Evolutionary conservation across 148 eudicot genomes (phyloP).

Genomic region (Camellia lanceoleosa): DNA sequence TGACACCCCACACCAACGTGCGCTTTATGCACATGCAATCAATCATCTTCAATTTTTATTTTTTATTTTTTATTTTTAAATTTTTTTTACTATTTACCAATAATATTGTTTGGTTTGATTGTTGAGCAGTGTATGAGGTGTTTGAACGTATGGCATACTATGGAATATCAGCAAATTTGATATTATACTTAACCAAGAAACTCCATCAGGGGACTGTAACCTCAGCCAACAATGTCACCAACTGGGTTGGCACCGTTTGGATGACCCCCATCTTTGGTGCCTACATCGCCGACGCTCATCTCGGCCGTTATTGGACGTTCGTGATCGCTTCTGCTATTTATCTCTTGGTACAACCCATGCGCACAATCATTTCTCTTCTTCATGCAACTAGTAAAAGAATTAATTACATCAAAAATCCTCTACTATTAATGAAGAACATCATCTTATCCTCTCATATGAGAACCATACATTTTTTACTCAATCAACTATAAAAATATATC

Average conservation of each 20-base stretch:
- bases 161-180: slow-evolving; percentile 57
- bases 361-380: background rate
- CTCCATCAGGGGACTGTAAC: slow-evolving; percentile 57
- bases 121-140: slow-evolving; percentile 46
- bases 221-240: slow-evolving; percentile 56
- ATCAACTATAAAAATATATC: background rate
- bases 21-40: no score
- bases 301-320: slow-evolving; percentile 67
- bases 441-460: no score
- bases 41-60: no score
- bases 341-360: slow-evolving; percentile 30
- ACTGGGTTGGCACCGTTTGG: slow-evolving; percentile 66
- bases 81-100: background rate
- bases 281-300: slow-evolving; percentile 55
- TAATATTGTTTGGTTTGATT: background rate
- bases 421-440: no score
- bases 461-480: no score
- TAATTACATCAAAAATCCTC: no score
- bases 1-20: no score
- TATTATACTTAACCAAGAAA: slow-evolving; percentile 49
- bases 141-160: slow-evolving; percentile 62
- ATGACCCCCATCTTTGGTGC: slow-evolving; percentile 64
- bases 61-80: background rate
- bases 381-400: no score
- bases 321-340: slow-evolving; percentile 44